phyloP scores from a whole-genome alignment of 2,329 filamentous ascomycete genomes.

The Claviceps spartinae region DNA sequence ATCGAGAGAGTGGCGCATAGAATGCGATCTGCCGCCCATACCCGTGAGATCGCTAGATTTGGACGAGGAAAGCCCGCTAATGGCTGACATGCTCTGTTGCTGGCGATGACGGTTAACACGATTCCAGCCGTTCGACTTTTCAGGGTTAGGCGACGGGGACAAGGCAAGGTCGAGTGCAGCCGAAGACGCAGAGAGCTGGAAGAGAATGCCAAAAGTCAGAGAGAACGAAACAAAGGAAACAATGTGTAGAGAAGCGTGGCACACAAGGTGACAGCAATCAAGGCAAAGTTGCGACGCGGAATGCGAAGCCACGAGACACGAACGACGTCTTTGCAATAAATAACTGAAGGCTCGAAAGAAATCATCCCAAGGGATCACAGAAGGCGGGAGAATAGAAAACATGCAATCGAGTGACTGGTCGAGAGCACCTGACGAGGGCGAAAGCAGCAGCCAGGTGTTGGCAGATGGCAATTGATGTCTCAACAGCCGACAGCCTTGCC shows the following conservation, averaged over 20 bases:
- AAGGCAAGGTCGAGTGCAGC: slow-evolving; percentile 69
- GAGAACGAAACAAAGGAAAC: slow-evolving; percentile 12
- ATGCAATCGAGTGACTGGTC: neutral
- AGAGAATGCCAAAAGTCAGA: slow-evolving; percentile 20
- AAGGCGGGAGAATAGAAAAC: neutral
- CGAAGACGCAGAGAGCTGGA: slow-evolving; percentile 66
- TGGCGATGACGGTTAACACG: slow-evolving; percentile 55
- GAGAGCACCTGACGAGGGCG: neutral
- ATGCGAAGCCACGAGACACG: neutral
- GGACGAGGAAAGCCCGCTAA: slow-evolving; percentile 26
- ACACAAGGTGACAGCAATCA: neutral
- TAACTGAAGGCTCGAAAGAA: neutral
- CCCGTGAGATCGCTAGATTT: slow-evolving; percentile 32
- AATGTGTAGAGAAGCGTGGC: slow-evolving; percentile 4
- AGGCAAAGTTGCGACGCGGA: neutral
- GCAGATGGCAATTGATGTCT: neutral
- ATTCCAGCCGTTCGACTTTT: slow-evolving; percentile 41
- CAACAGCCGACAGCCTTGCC: slow-evolving; percentile 1
- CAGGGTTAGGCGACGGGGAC: slow-evolving; percentile 51
- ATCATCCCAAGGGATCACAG: neutral
- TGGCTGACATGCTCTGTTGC: slow-evolving; percentile 41
- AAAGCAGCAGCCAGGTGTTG: slow-evolving; percentile 1
- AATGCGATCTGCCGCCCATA: slow-evolving; percentile 33
- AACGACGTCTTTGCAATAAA: neutral
- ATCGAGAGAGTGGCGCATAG: slow-evolving; percentile 45